Percentiles rank a stretch among this genome's conserved stretches.
phyloP scores from a whole-genome alignment of 305 asterid species.

The Fraxinus angustifolia region DNA sequence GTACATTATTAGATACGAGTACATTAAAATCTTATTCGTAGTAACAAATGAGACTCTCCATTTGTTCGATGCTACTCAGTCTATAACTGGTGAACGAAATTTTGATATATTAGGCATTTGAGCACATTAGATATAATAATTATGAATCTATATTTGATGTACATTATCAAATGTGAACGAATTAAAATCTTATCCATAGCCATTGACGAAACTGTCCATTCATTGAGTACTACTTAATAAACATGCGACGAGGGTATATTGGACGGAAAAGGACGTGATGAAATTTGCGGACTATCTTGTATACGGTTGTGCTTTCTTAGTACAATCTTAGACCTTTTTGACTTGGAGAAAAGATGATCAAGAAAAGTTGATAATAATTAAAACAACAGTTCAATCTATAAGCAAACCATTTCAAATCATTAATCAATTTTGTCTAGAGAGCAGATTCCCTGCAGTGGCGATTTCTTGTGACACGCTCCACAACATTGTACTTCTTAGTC shows the following conservation, averaged over 20 bases:
- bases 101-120: background rate
- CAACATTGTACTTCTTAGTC: conserved; percentile 23
- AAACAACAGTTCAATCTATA: conserved; percentile 16
- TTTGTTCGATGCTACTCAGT: background rate
- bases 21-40: background rate
- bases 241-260: background rate
- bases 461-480: conserved; percentile 8
- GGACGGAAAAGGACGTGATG: background rate
- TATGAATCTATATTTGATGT: background rate
- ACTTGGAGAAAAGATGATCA: conserved; percentile 14
- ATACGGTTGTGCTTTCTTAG: conserved; percentile 18
- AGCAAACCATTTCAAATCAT: conserved; percentile 26
- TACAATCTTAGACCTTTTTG: conserved; percentile 31
- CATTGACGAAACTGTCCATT: background rate
- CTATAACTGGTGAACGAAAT: background rate
- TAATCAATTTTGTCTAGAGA: conserved; percentile 24
- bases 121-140: background rate
- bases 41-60: background rate
- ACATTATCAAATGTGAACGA: background rate
- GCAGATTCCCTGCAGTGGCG: conserved; percentile 16
- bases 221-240: background rate
- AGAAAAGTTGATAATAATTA: conserved; percentile 20
- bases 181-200: background rate
- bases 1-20: background rate
- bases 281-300: background rate